Evolutionary conservation across 2,329 filamentous ascomycete genomes (phyloP).

Genomic region (Aspergillus viridinutans): DNA sequence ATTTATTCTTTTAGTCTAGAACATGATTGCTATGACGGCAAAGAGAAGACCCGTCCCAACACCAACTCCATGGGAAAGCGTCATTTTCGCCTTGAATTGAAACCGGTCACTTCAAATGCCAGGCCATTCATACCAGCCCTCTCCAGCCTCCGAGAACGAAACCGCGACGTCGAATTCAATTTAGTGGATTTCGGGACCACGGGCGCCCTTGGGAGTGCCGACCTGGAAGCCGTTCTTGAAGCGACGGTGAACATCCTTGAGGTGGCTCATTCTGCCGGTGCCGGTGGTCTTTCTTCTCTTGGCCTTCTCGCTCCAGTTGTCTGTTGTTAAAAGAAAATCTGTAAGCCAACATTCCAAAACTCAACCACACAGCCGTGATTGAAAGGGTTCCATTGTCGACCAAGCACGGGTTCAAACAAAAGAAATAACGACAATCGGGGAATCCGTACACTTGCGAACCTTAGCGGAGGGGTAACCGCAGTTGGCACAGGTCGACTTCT

Average conservation of each 20-base stretch:
- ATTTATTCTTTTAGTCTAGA: conserved; percentile 21
- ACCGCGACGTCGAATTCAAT: conserved; percentile 34
- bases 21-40: conserved; percentile 27
- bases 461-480: conserved; percentile 98
- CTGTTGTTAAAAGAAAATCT: conserved; percentile 48
- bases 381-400: conserved; percentile 7
- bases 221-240: conserved; percentile 98
- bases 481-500: conserved; percentile 95
- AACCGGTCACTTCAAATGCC: conserved; percentile 33
- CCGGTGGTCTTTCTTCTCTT: conserved; percentile 99
- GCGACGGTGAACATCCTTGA: conserved; percentile 86
- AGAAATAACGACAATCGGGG: conserved; percentile 6
- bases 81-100: conserved; percentile 32
- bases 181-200: conserved; percentile 55
- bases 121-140: conserved; percentile 37
- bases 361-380: conserved; percentile 3
- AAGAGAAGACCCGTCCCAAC: conserved; percentile 29
- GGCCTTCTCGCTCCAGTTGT: conserved; percentile 99
- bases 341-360: conserved; percentile 23
- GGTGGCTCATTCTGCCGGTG: conserved; percentile 90
- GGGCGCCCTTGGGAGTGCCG: conserved; percentile 79
- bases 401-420: conserved; percentile 29
- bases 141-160: conserved; percentile 37
- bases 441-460: conserved; percentile 89
- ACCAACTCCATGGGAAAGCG: conserved; percentile 35